Evolutionary conservation across 345 rosid species (phyloP), one percentile per base, ranked within the genome.

Genomic region (Pseudoturritis turrita): DNA sequence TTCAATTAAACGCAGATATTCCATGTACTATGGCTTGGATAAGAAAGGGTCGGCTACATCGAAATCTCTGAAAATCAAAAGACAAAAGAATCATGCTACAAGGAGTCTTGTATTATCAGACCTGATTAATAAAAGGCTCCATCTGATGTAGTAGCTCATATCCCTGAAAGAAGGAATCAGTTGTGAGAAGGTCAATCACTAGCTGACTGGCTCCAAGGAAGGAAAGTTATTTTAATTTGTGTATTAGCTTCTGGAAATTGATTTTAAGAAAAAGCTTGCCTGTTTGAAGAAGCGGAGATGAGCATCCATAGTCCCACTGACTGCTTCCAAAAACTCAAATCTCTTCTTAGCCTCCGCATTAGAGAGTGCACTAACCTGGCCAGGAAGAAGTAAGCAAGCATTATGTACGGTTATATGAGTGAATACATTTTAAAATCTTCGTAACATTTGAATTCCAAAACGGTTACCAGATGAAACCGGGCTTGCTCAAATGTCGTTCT

Each of bases 121-220:
- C 96, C 90, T 89, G 89, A 76, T 83, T 86, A 77, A 89, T 86
- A 77, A 85, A 84, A 36, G 96, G 96, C 71, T 87, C 96, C 90
- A 89, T 77, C 70, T 87, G 85, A 69, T 87, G 84, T 55, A 89
- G 76, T 65, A 89, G 88, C 64, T 89, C 96, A 75, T 89, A 87
- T 52, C 89, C 92, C 96, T 89, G 83, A 57, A 78, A 73, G 47
- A 62, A 73, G 17, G 26, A 51, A 41, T 19, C 39, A 53, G n/a
- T 61, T 39, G 15, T 36, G 45, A 68, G 78, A 62, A 56, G 18
- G 23, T 17, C 29, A 25, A 53, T 62, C 10, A 25, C 1, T 60
- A 60, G 31, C 64, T 29, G 40, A 52, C 23, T 13, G 17, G 47
- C 15, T 58, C 13, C 44, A 31, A 26, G 23, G 3, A 63, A 72